Conservation (phyloP, 2,329 filamentous ascomycete genomes). For the Moelleriella libera region DNA sequence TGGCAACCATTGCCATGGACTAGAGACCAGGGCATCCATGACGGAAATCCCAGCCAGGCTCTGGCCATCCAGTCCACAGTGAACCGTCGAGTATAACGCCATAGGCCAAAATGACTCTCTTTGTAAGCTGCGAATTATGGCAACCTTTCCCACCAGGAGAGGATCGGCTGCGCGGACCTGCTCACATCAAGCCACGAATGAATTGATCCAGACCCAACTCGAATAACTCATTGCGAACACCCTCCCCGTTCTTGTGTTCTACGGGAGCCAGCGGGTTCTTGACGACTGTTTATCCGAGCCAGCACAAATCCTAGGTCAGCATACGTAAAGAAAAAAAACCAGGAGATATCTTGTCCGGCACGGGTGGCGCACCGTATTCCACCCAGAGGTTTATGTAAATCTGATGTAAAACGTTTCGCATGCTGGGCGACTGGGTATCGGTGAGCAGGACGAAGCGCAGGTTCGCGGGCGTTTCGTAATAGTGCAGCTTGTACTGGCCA, state of each 20-base stretch:
- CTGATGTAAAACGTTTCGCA: slow-evolving; percentile 90
- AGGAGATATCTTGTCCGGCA: neutral
- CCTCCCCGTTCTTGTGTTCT: slow-evolving; percentile 53
- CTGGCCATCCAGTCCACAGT: too few species aligned
- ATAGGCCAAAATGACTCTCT: too few species aligned
- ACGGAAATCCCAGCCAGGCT: too few species aligned
- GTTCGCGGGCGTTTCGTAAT: slow-evolving; percentile 94
- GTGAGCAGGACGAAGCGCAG: slow-evolving; percentile 96
- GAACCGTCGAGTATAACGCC: too few species aligned
- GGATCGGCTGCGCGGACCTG: neutral
- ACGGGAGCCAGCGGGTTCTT: slow-evolving; percentile 57
- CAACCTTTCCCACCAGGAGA: neutral
- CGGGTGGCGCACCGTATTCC: slow-evolving; percentile 57
- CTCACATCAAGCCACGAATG: slow-evolving; percentile 49
- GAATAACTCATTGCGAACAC: slow-evolving; percentile 59
- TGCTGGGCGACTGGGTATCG: slow-evolving; percentile 75
- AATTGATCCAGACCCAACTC: slow-evolving; percentile 66
- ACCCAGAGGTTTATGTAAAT: slow-evolving; percentile 98
- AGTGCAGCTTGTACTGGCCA: slow-evolving; percentile 93
- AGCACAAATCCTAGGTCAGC: too few species aligned
- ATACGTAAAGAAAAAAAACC: neutral
- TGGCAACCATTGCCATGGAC: too few species aligned
- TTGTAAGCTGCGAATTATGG: too few species aligned
- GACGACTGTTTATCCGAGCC: slow-evolving; percentile 33
- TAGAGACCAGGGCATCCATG: too few species aligned